Percentiles rank a stretch among this genome's conserved stretches.
These are phyloP conservation scores for Pestalotiopsis sp. DNA, from an alignment of 2,329 filamentous ascomycete genomes.

Conservation along the genomic window DNA sequence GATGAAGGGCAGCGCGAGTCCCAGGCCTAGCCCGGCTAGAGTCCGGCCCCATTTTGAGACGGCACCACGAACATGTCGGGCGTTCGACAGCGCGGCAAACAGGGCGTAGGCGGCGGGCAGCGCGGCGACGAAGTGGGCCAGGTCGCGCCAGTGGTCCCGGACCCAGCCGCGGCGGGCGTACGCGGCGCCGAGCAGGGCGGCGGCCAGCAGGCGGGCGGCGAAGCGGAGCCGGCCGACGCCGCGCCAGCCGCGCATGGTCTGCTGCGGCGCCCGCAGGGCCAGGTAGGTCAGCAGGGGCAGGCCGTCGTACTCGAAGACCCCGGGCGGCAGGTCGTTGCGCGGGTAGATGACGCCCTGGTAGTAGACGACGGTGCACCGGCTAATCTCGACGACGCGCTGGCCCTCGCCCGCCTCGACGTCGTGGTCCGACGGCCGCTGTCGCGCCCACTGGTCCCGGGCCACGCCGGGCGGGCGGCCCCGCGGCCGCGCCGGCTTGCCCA, in stretches of 20 bases:
- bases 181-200: background rate
- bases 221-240: background rate
- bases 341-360: conserved; percentile 33
- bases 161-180: background rate
- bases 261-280: background rate
- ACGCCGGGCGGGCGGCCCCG: too few species aligned
- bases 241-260: background rate
- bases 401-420: conserved; percentile 21
- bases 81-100: background rate
- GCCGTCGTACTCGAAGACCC: background rate
- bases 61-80: background rate
- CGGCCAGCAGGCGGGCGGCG: background rate
- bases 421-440: background rate
- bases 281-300: background rate
- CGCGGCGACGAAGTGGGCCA: background rate
- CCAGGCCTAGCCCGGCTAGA: background rate
- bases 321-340: background rate
- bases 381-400: conserved; percentile 26
- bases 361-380: conserved; percentile 29
- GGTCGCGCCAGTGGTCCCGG: background rate
- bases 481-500: conserved; percentile 13
- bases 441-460: background rate
- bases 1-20: background rate
- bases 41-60: background rate
- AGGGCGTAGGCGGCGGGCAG: background rate